These are phyloP conservation scores for Heteromeles arbutifolia DNA, from an alignment of 306 rosid genomes.

Conservation along the genomic window DNA sequence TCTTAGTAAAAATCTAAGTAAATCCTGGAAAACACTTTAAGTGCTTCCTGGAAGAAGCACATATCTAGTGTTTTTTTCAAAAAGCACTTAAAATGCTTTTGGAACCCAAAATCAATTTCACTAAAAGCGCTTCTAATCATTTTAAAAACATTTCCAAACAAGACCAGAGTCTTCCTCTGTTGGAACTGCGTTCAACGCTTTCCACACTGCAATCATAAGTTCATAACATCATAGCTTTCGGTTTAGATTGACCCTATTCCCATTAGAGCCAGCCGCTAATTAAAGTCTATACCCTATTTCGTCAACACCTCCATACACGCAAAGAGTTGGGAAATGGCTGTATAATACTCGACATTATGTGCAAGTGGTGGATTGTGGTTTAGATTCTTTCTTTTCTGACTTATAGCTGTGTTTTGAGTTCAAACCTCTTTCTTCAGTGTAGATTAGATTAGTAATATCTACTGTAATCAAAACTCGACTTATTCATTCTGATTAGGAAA, in stretches of 20 bases:
- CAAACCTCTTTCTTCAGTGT: accelerated
- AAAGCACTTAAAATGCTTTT: too few relatives aligned
- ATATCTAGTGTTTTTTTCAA: too few relatives aligned
- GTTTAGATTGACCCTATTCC: neutral
- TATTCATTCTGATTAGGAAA: too few relatives aligned
- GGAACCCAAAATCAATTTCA: too few relatives aligned
- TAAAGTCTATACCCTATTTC: neutral
- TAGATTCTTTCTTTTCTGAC: neutral
- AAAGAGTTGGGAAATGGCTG: neutral
- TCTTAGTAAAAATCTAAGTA: too few relatives aligned
- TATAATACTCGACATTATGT: neutral
- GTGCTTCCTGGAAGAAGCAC: too few relatives aligned
- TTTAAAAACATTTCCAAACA: too few relatives aligned
- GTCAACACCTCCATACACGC: neutral
- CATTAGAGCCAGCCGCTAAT: neutral
- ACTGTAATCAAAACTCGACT: neutral
- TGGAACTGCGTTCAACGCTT: neutral
- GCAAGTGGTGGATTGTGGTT: neutral
- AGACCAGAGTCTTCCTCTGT: neutral
- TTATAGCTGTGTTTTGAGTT: too few relatives aligned
- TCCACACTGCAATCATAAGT: neutral
- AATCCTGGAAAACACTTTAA: too few relatives aligned
- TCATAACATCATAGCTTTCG: neutral
- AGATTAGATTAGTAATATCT: too few relatives aligned
- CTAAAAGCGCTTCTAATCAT: too few relatives aligned